These are phyloP conservation scores for Spathaspora girioi DNA, from an alignment of 805 yeast species.

Conservation along the genomic window DNA sequence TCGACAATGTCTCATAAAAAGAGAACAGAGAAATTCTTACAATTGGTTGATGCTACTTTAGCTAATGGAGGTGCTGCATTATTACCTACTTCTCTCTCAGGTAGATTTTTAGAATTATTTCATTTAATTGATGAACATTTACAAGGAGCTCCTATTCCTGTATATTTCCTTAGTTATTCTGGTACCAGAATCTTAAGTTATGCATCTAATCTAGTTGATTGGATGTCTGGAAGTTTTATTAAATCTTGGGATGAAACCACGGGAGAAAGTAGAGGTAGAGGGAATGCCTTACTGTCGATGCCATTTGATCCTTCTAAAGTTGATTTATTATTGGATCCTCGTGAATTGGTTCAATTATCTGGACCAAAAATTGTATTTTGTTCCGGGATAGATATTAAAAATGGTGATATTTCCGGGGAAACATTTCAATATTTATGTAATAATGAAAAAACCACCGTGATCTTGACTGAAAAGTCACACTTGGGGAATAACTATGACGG, in stretches of 20 bases:
- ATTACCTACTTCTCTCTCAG: slow-evolving; percentile 77
- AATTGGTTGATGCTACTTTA: slow-evolving; percentile 60
- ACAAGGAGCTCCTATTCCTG: slow-evolving; percentile 58
- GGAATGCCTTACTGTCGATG: background rate
- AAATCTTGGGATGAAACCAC: slow-evolving; percentile 70
- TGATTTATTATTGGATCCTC: slow-evolving; percentile 50
- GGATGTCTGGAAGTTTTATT: slow-evolving; percentile 89
- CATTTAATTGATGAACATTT: slow-evolving; percentile 69
- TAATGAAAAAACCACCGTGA: slow-evolving; percentile 63
- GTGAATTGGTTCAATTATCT: slow-evolving; percentile 49
- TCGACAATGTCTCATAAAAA: slow-evolving; percentile 58
- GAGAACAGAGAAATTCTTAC: slow-evolving; percentile 61
- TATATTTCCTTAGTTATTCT: slow-evolving; percentile 70
- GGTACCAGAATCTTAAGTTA: slow-evolving; percentile 75
- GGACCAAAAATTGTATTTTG: slow-evolving; percentile 82
- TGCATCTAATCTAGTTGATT: slow-evolving; percentile 88
- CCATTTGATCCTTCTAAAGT: slow-evolving; percentile 76
- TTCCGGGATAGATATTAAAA: slow-evolving; percentile 60
- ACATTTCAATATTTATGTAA: slow-evolving; percentile 54
- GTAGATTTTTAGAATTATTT: slow-evolving; percentile 76
- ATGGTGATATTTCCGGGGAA: slow-evolving; percentile 58
- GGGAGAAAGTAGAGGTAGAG: slow-evolving; percentile 1
- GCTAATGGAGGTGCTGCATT: slow-evolving; percentile 77
- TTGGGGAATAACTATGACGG: slow-evolving; percentile 35
- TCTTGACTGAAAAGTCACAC: slow-evolving; percentile 67